Base-by-base conservation (phyloP, 2,329 filamentous ascomycete genomes). In the Fusarium transvaalense region DNA sequence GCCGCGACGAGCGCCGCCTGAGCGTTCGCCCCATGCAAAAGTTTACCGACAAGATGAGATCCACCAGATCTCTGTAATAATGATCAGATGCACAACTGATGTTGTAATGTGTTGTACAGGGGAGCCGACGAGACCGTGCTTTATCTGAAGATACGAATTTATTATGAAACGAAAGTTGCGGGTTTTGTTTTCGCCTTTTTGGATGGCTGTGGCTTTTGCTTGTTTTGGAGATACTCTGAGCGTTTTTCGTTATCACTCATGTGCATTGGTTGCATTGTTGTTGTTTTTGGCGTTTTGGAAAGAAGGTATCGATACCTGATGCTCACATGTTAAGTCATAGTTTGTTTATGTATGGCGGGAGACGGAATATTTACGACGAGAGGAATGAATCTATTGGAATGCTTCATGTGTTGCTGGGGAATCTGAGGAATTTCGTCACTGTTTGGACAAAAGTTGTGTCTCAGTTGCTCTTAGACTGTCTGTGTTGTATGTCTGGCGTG, bases 11-110 rank as follows among this genome's bases (percentile, higher is more conserved):
- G 64, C 78, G 77, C 19, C 76, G 79, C 19, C 69, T 84, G 12
- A 84, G 83, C 27, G 79, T 86, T 8, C 76, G 83, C 48, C 78
- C 82, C 32, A 76, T 83, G 62, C 79, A 79, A 65, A 76, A 78
- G 53, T 85, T 82, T 66, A 85, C 84, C 1, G 83, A 84, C 75
- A 81, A 65, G 57, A 63, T 63, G 56, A 66, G 71, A 61, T 66
- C 68, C 29, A 61, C 66, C 19, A 67, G 75, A 63, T 76, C 73
- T 37, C 73, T 73, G 63, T 75, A 61, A 54, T 77, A 61, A 53
- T 74, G 59, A 75, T 68, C 31, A 55, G 42, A 27, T 55, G 41
- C 35, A 63, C 29, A 50, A 64, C 39, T 60, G 54, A 62, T 61
- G 35, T 42, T 51, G 42, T 57, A 71, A 71, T 70, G 55, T 69